Base-by-base conservation (phyloP, 768 basidiomycete genomes). In the Suillus paluster region DNA sequence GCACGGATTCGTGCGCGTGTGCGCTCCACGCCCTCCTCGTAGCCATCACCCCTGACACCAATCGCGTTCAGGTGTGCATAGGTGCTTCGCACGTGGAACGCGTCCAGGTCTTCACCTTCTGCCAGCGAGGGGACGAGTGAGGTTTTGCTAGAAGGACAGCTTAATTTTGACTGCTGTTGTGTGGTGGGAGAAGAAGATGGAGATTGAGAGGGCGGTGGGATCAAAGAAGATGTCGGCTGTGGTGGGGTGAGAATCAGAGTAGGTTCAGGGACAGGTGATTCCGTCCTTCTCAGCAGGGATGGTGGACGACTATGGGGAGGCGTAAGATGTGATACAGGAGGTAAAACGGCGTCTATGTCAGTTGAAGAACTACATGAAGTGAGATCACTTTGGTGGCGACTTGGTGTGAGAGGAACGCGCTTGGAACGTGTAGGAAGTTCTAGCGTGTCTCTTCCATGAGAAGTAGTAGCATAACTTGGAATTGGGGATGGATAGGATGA, bases 1-100 rank as follows among this genome's bases (percentile, higher is more conserved):
- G 70, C 70, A 57, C 83, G 82, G 64, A 87, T 73, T 68, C 90
- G 80, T 25, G 93, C 91, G 63, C 97, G 84, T 30, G 96, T 99
- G 41, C 94, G 87, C 77, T 99, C 97, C 8, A 97, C 83, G 41
- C 97, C 97, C 66, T 97, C 95, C 68, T 94, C 92, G 75, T 88
- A 94, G 0, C 97, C 97, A 71, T 99, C 97, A 3, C 96, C 95
- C 70, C 87, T 91, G 41, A 98, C 96, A n/a, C 97, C 97, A 46
- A 84, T 84, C 11, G 84, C 78, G 54, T 98, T 94, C n/a, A 99
- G 82, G 64, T 92, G 85, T 0, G 95, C 97, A 71, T 98, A 96
- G 1, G 92, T 94, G 63, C 83, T 89, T 44, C 94, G 85, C 8
- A 96, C 90, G 73, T 92, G 89, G 67, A 91, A 91, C 8, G 89